phyloP scores from a whole-genome alignment of 192 early-diverging fungal genomes.

The Diversispora epigaea region DNA sequence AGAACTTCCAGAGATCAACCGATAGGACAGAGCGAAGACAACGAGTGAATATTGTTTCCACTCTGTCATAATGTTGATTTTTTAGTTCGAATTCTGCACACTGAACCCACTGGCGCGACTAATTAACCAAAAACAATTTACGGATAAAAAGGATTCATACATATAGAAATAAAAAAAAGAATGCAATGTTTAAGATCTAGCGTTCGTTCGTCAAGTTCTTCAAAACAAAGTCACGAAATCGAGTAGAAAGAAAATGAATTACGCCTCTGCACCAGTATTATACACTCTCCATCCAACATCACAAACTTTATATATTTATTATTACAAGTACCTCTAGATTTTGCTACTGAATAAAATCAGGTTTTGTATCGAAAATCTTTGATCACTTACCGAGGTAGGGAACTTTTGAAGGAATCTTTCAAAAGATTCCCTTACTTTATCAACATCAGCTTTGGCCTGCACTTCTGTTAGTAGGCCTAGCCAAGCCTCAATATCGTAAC shows the following conservation, averaged over 20 bases:
- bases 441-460: constrained; percentile 54
- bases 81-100: constrained; percentile 84
- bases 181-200: background rate
- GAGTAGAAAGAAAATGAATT: too few relatives aligned
- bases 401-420: constrained; percentile 72
- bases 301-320: background rate
- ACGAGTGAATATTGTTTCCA: constrained; percentile 82
- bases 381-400: constrained; percentile 73
- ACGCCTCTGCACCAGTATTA: too few relatives aligned
- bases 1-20: constrained; percentile 87
- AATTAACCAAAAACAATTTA: constrained; percentile 1
- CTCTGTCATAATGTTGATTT: constrained; percentile 66
- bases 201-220: too few relatives aligned
- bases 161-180: background rate
- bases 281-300: background rate
- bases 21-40: constrained; percentile 79
- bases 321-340: background rate
- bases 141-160: background rate
- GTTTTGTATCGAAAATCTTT: constrained; percentile 18
- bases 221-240: too few relatives aligned
- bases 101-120: constrained; percentile 73
- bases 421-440: constrained; percentile 62
- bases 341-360: background rate
- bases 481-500: constrained; percentile 71
- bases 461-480: constrained; percentile 59